Conservation (phyloP, 2,329 filamentous ascomycete genomes). For the Aspergillus fructus region DNA sequence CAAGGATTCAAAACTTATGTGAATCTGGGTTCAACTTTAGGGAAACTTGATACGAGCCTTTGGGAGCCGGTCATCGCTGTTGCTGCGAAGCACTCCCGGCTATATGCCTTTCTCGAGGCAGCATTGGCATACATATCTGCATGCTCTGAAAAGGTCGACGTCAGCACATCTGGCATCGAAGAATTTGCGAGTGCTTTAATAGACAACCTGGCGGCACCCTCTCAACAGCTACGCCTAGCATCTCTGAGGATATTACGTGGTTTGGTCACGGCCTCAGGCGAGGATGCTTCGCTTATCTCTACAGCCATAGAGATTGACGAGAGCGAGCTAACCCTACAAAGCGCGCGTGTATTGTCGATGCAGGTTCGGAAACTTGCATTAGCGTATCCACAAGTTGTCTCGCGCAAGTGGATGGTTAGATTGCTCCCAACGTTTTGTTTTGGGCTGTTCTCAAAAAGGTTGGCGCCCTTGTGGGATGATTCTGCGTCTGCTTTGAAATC, state of each 20-base stretch:
- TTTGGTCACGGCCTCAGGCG: conserved; percentile 48
- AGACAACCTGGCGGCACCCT: conserved; percentile 71
- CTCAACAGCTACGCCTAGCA: conserved; percentile 69
- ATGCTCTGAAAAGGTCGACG: conserved; percentile 26
- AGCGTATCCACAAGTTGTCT: conserved; percentile 59
- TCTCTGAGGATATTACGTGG: conserved; percentile 71
- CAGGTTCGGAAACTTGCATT: conserved; percentile 75
- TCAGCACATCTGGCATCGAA: conserved; percentile 58
- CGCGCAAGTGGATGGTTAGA: conserved; percentile 65
- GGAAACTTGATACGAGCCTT: conserved; percentile 59
- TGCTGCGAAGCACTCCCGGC: conserved; percentile 64
- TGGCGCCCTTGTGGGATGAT: conserved; percentile 86
- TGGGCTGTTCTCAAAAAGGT: conserved; percentile 80
- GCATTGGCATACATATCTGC: conserved; percentile 52
- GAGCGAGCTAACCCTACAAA: conserved; percentile 73
- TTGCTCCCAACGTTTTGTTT: conserved; percentile 82
- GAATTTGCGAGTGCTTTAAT: conserved; percentile 65
- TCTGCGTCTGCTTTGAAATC: conserved; percentile 72
- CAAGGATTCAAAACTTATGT: conserved; percentile 74
- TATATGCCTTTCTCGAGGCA: conserved; percentile 65
- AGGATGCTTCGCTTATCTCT: conserved; percentile 44
- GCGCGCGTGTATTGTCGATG: conserved; percentile 76
- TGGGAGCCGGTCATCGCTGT: conserved; percentile 66
- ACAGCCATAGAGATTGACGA: conserved; percentile 78
- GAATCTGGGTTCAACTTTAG: conserved; percentile 61